Evolutionary conservation across 1,284 basidiomycete species (phyloP).

Genomic region (Fomitopsis pinicola): DNA sequence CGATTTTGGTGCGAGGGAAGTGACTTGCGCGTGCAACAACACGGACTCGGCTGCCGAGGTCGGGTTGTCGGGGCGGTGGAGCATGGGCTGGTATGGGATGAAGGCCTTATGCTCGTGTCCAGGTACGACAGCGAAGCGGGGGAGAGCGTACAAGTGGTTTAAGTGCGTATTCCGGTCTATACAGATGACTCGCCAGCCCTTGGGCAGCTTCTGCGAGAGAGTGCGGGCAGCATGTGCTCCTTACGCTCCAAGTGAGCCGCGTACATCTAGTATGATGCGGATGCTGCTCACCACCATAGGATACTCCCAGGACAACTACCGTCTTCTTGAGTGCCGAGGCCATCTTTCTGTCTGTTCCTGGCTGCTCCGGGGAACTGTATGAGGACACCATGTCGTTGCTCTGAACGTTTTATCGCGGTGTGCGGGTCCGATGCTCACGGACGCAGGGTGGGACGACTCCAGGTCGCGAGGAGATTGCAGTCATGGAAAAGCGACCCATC

Average conservation of each 20-base stretch:
- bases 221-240: constrained; percentile 52
- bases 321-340: constrained; percentile 31
- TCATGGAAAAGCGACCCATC: neutral
- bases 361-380: neutral
- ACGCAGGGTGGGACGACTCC: neutral
- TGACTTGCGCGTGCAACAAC: constrained; percentile 45
- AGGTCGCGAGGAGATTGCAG: neutral
- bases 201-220: constrained; percentile 52
- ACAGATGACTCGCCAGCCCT: constrained; percentile 62
- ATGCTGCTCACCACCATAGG: constrained; percentile 47
- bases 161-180: constrained; percentile 56
- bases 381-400: no score
- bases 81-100: constrained; percentile 58
- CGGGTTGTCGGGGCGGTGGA: constrained; percentile 19
- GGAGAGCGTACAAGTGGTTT: constrained; percentile 55
- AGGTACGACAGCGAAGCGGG: constrained; percentile 59
- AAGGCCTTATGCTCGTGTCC: constrained; percentile 73
- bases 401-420: neutral
- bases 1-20: constrained; percentile 36
- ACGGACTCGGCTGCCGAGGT: constrained; percentile 9
- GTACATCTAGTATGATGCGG: no score
- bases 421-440: neutral
- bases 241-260: constrained; percentile 9
- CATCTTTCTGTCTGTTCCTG: neutral
- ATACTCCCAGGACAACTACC: constrained; percentile 55